Evolutionary conservation across 2,329 filamentous ascomycete species (phyloP).

Genomic region (Monilinia fructigena): DNA sequence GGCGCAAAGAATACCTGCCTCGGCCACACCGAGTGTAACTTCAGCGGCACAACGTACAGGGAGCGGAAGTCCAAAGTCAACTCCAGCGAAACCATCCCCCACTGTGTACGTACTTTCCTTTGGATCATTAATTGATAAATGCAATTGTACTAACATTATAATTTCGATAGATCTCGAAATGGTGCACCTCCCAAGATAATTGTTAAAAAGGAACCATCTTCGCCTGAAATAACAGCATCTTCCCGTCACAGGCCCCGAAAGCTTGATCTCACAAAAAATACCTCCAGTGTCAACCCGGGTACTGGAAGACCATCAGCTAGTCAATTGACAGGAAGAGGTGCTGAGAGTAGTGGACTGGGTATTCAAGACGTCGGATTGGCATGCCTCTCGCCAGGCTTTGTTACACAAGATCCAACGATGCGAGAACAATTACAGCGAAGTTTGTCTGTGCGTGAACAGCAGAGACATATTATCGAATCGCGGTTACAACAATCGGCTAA

Average conservation of each 20-base stretch:
- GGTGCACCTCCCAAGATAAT: slow-evolving; percentile 71
- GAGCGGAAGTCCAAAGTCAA: slow-evolving; percentile 55
- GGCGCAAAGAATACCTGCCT: slow-evolving; percentile 36
- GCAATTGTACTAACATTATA: slow-evolving; percentile 26
- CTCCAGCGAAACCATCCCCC: slow-evolving; percentile 54
- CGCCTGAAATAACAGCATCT: slow-evolving; percentile 68
- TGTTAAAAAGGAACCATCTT: slow-evolving; percentile 94
- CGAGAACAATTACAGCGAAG: slow-evolving; percentile 93
- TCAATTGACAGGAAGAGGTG: slow-evolving; percentile 65
- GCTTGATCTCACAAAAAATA: slow-evolving; percentile 72
- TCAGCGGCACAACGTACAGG: slow-evolving; percentile 48
- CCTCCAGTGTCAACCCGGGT: too few species aligned
- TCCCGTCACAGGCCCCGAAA: slow-evolving; percentile 73
- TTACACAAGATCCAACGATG: slow-evolving; percentile 95
- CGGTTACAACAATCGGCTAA: slow-evolving; percentile 85
- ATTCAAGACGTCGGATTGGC: slow-evolving; percentile 93
- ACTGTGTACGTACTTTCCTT: slow-evolving; percentile 53
- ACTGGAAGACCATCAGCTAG: slow-evolving; percentile 66
- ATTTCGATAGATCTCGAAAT: slow-evolving; percentile 51
- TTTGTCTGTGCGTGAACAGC: slow-evolving; percentile 88
- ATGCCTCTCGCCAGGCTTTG: slow-evolving; percentile 91
- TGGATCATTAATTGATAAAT: not conserved
- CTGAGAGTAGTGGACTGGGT: slow-evolving; percentile 65
- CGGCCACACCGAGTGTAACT: slow-evolving; percentile 46
- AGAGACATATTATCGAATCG: slow-evolving; percentile 91